Conservation (phyloP, 768 basidiomycete species). For the Mycena sanguinolenta region DNA sequence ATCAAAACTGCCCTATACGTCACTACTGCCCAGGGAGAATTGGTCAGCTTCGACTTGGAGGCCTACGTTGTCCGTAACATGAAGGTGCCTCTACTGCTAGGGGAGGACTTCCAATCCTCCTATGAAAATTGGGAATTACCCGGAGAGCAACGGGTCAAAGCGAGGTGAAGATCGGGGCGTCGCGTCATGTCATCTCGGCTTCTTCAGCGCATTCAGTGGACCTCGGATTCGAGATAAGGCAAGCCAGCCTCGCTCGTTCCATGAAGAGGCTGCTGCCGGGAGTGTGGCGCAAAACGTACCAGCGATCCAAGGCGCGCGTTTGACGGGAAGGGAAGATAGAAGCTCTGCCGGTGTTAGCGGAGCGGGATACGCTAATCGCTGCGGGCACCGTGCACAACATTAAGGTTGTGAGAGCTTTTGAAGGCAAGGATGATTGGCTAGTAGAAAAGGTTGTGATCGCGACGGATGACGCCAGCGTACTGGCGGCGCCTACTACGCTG, state of each 20-base stretch:
- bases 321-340: not conserved
- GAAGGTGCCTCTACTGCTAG: constrained; percentile 42
- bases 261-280: not conserved
- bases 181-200: constrained; percentile 8
- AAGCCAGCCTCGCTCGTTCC: not conserved
- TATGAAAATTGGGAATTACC: constrained; percentile 38
- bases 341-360: constrained; percentile 3
- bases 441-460: constrained; percentile 25
- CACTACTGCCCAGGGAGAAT: not conserved
- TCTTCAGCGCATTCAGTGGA: constrained; percentile 20
- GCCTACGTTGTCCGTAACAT: constrained; percentile 43
- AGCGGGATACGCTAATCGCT: constrained; percentile 5
- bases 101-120: constrained; percentile 43
- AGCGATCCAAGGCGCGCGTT: not conserved
- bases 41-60: constrained; percentile 35
- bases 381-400: constrained; percentile 18
- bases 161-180: too few species aligned
- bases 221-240: constrained; percentile 14
- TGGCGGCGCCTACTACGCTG: not conserved
- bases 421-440: constrained; percentile 27
- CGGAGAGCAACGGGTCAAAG: constrained; percentile 23
- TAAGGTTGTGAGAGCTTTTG: constrained; percentile 8
- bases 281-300: not conserved
- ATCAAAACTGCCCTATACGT: not conserved
- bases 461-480: not conserved